Conservation (phyloP, 441 rosid species). For the Isatis lusitanica region DNA sequence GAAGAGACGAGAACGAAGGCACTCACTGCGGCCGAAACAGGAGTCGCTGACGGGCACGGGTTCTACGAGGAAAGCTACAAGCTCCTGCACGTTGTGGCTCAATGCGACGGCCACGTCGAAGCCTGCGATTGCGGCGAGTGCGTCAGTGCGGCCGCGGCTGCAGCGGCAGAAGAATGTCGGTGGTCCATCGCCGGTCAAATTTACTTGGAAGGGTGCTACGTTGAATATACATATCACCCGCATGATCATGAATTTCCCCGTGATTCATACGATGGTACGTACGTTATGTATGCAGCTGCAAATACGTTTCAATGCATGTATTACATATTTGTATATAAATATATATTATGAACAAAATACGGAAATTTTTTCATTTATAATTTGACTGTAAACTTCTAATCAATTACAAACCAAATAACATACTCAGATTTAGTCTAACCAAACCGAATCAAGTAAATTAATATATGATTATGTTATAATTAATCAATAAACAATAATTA, state of each 20-base stretch:
- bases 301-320: not conserved
- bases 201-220: conserved; percentile 58
- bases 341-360: not conserved
- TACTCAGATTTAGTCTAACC: not conserved
- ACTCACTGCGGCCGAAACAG: conserved; percentile 48
- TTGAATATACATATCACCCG: conserved; percentile 48
- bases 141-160: conserved; percentile 44
- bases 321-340: not conserved
- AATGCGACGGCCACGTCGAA: conserved; percentile 65
- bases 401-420: not conserved
- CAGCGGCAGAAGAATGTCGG: conserved; percentile 51
- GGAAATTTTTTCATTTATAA: not conserved
- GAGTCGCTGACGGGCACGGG: conserved; percentile 44
- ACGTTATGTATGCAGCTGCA: not conserved
- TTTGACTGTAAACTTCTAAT: not conserved
- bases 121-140: conserved; percentile 66
- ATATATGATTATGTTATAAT: not conserved
- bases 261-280: conserved; percentile 38
- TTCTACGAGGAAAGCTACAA: conserved; percentile 44
- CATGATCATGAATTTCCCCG: conserved; percentile 32
- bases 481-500: not conserved
- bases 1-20: conserved; percentile 50
- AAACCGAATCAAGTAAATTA: not conserved
- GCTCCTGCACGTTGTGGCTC: conserved; percentile 48
- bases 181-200: conserved; percentile 54